Evolutionary conservation across 257 asterid genomes (phyloP).

Genomic region (Nicotiana tomentosiformis): DNA sequence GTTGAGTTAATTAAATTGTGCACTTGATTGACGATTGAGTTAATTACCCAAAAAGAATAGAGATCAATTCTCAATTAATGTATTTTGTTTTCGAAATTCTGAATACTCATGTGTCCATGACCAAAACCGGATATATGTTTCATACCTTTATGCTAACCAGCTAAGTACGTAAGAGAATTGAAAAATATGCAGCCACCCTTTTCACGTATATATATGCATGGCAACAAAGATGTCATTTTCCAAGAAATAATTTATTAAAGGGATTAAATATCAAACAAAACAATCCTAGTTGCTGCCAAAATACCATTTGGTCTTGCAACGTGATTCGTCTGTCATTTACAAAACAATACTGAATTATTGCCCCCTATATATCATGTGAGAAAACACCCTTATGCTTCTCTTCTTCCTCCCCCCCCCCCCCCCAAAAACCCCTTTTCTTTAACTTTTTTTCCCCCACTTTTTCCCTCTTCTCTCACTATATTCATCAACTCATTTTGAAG

Average conservation of each 20-base stretch:
- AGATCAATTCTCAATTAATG: too few relatives aligned
- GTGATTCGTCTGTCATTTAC: constrained; percentile 15
- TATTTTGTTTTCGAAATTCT: too few relatives aligned
- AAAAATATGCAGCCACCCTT: not conserved
- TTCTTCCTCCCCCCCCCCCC: not conserved
- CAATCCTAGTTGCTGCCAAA: not conserved
- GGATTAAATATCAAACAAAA: not conserved
- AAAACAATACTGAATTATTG: constrained; percentile 1
- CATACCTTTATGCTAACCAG: not conserved
- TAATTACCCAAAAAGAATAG: too few relatives aligned
- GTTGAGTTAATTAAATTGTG: too few relatives aligned
- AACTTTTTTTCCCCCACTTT: not conserved
- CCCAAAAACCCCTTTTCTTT: too few relatives aligned
- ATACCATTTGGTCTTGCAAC: constrained; percentile 1
- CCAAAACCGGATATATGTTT: not conserved
- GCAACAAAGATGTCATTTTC: not conserved
- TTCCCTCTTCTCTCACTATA: not conserved
- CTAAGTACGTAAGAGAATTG: not conserved
- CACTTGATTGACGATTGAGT: too few relatives aligned
- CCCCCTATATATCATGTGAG: constrained; percentile 29
- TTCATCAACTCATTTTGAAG: not conserved
- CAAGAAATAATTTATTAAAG: not conserved
- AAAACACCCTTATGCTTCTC: constrained; percentile 24
- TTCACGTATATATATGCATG: not conserved
- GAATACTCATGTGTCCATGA: fast-evolving